These are phyloP conservation scores for Straminergon stramineum DNA, from an alignment of 225 moss, liverwort and hornwort species.

Conservation along the genomic window DNA sequence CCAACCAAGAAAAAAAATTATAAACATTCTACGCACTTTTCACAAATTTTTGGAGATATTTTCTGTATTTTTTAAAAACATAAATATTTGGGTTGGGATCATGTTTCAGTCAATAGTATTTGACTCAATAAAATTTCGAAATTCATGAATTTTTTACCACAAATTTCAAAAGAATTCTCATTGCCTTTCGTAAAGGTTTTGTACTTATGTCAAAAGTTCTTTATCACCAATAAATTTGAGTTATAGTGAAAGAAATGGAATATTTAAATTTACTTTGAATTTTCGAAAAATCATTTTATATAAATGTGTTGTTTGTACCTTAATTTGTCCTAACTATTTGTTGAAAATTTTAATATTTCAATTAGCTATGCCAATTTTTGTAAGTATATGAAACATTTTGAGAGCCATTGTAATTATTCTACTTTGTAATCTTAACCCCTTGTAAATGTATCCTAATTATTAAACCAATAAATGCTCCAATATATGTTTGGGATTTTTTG, in stretches of 20 bases:
- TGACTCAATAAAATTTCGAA: not conserved
- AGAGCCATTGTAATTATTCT: not conserved
- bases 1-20: not conserved
- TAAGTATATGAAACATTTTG: not conserved
- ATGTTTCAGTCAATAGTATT: not conserved
- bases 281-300: not conserved
- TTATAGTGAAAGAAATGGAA: too few species aligned
- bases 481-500: too few species aligned
- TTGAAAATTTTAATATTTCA: not conserved
- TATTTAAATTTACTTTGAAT: not conserved
- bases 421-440: not conserved
- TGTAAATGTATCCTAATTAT: not conserved
- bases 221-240: not conserved
- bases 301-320: too few species aligned
- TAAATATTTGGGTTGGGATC: not conserved
- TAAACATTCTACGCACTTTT: accelerated
- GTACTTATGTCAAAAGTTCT: not conserved
- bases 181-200: not conserved
- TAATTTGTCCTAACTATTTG: not conserved
- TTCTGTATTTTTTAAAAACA: not conserved
- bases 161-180: not conserved
- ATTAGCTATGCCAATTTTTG: not conserved
- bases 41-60: not conserved
- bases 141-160: not conserved
- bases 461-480: not conserved